These are phyloP conservation scores for Lecanicillium sp. DNA, from an alignment of 2,329 filamentous ascomycete genomes.

Conservation along the genomic window DNA sequence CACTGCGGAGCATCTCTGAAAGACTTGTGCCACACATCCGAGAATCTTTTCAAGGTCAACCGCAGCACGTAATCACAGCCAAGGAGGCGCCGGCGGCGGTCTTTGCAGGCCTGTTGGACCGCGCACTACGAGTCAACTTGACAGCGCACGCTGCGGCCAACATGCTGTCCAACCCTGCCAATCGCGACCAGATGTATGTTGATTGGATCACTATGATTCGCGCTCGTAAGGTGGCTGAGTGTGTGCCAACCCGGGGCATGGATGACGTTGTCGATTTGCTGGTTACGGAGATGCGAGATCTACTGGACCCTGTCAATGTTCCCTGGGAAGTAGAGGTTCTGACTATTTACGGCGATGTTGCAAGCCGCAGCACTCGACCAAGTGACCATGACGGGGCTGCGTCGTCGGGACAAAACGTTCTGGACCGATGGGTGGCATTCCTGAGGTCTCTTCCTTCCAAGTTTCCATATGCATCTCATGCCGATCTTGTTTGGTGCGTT, in stretches of 20 bases:
- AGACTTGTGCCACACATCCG: conserved; percentile 73
- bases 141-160: conserved; percentile 91
- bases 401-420: conserved; percentile 51
- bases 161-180: conserved; percentile 80
- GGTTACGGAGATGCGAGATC: conserved; percentile 57
- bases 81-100: conserved; percentile 83
- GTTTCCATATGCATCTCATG: conserved; percentile 66
- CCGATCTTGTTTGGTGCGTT: conserved; percentile 69
- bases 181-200: conserved; percentile 89
- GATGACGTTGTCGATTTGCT: conserved; percentile 57
- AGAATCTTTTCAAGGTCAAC: conserved; percentile 77
- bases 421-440: conserved; percentile 73
- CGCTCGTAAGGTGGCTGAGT: conserved; percentile 54
- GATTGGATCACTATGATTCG: conserved; percentile 72
- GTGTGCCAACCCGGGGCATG: conserved; percentile 54
- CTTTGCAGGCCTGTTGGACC: conserved; percentile 78
- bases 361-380: conserved; percentile 36
- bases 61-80: conserved; percentile 74
- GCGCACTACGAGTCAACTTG: conserved; percentile 83
- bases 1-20: conserved; percentile 78
- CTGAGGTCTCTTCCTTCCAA: conserved; percentile 58
- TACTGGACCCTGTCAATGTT: conserved; percentile 61
- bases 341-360: conserved; percentile 52
- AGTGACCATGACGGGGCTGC: conserved; percentile 16
- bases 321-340: conserved; percentile 56